Evolutionary conservation across 2,329 filamentous ascomycete species (phyloP), one percentile per base, ranked within the genome.

Genomic region (Paecilomyces dactylethromorphus): DNA sequence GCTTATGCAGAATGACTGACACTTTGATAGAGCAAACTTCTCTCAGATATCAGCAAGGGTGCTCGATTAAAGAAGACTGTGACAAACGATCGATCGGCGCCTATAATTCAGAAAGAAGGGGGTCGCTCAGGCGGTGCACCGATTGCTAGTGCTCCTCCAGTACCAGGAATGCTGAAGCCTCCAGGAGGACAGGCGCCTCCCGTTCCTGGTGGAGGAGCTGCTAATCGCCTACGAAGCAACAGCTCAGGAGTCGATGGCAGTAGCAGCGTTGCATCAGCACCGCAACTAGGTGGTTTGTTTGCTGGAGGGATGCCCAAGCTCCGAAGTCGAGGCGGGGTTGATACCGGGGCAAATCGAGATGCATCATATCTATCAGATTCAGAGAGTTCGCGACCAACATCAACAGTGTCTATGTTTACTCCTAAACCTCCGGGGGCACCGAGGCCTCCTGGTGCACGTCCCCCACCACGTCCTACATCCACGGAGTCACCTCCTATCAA

Each of bases 301-400:
- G 91, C 90, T 1, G 92, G 91, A 35, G 94, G 93, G 39, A 97
- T 97, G 85, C 94, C 94, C 2, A 97, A 97, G 78, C 74, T 99
- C 69, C 90, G 90, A 73, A 97, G 95, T 79, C 89, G 91, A 58
- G 92, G 90, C 54, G 89, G 89, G 45, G 80, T 93, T 60, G 84
- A 91, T 74, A 93, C 90, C 1, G 90, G 87, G 72, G 89, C 88
- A 64, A 86, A 83, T 64, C 81, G 80, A 62, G 86, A 86, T 63
- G 85, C 91, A 32, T 86, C 90, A 60, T 93, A 93, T 70, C 77
- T 88, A 56, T 92, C 91, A 60, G 92, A 96, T 70, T 85, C 89
- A n/a, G 91, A 92, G 69, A 78, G 72, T 53, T 76, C 80, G 58
- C 82, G 84, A 12, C 77, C 80, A 31, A 76, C 69, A 58, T 78